A percentile compares a stretch with the other conserved stretches of the same genome.
Evolutionary conservation across 2,329 filamentous ascomycete species (phyloP).

Genomic region (Colletotrichum siamense): DNA sequence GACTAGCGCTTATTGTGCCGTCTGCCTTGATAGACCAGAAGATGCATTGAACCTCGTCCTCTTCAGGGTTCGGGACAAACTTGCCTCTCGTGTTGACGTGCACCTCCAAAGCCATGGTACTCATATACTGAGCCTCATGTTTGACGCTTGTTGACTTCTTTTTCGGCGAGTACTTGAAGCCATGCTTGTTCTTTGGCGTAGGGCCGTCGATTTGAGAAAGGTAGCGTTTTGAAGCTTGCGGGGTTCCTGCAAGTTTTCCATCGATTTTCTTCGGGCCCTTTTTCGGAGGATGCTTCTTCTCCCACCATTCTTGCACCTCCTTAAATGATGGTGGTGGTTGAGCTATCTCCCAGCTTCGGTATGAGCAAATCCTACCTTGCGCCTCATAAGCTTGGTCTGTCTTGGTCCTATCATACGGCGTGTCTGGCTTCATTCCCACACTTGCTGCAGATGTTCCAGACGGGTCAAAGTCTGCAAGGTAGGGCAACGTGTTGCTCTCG

Average conservation of each 20-base stretch:
- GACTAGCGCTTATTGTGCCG: slow-evolving; percentile 59
- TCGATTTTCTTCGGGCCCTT: slow-evolving; percentile 22
- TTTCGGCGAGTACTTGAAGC: slow-evolving; percentile 86
- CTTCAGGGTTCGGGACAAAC: slow-evolving; percentile 85
- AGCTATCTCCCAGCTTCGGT: slow-evolving; percentile 80
- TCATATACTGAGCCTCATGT: slow-evolving; percentile 93
- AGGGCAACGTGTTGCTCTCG: slow-evolving; percentile 76
- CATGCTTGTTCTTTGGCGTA: slow-evolving; percentile 81
- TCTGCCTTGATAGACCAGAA: slow-evolving; percentile 91
- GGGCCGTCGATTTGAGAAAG: slow-evolving; percentile 89
- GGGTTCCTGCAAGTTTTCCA: slow-evolving; percentile 16
- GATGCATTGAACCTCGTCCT: slow-evolving; percentile 86
- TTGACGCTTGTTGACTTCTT: slow-evolving; percentile 76
- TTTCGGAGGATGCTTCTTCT: slow-evolving; percentile 34
- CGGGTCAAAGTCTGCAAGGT: slow-evolving; percentile 79
- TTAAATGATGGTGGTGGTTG: slow-evolving; percentile 70
- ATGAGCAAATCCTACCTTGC: slow-evolving; percentile 57
- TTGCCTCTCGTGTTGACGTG: slow-evolving; percentile 87
- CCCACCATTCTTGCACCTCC: slow-evolving; percentile 75
- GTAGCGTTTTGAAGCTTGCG: slow-evolving; percentile 34
- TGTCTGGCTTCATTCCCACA: slow-evolving; percentile 55
- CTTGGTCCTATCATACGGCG: slow-evolving; percentile 53
- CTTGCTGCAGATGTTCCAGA: slow-evolving; percentile 60
- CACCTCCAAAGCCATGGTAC: slow-evolving; percentile 90
- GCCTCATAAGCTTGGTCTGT: slow-evolving; percentile 56